Percentiles rank a stretch among this genome's conserved stretches.
These are phyloP conservation scores for Leishmania braziliensis DNA, from an alignment of 208 protist genomes.

Conservation along the genomic window DNA sequence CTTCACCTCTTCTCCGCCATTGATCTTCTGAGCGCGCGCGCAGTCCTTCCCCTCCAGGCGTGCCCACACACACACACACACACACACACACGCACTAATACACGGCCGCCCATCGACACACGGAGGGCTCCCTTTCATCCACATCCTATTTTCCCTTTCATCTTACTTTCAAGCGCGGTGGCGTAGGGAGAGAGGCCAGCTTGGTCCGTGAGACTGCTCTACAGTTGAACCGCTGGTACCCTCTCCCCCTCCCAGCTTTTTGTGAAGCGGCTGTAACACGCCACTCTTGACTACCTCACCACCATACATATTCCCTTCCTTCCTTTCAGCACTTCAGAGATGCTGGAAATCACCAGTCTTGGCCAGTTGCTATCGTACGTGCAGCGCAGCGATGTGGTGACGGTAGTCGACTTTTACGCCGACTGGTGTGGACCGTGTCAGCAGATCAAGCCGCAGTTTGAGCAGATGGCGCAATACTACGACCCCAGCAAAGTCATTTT, in stretches of 20 bases:
- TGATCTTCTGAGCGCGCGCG: neutral
- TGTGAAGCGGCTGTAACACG: neutral
- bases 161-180: neutral
- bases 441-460: constrained; percentile 69
- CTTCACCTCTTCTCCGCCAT: neutral
- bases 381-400: constrained; percentile 40
- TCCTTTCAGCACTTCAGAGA: constrained; percentile 4
- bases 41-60: neutral
- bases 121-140: neutral
- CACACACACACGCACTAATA: neutral
- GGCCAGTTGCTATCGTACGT: constrained; percentile 57
- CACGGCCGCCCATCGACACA: neutral
- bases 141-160: neutral
- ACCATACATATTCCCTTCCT: no score
- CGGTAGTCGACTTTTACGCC: constrained; percentile 89
- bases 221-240: neutral
- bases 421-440: constrained; percentile 91
- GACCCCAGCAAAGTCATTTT: constrained; percentile 60
- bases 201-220: neutral
- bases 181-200: neutral
- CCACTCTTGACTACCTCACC: neutral
- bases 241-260: neutral
- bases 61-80: neutral
- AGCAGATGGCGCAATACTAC: constrained; percentile 54
- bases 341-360: constrained; percentile 83